Conservation (phyloP, 106 monocot genomes). For the Agapanthus africanus region DNA sequence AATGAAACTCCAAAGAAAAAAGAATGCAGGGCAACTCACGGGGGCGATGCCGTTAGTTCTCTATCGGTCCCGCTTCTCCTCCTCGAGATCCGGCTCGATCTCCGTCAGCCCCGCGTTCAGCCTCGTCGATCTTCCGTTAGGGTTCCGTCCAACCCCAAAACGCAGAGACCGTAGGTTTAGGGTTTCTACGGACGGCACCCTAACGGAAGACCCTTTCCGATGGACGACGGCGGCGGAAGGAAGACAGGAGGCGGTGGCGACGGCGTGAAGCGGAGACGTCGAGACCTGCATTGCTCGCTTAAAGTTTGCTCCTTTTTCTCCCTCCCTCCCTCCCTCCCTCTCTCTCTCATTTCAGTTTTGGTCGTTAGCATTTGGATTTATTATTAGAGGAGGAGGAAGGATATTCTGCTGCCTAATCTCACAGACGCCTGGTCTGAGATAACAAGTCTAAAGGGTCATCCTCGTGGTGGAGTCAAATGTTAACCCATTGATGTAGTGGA, state of each 20-base stretch:
- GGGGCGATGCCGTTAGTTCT: conserved; percentile 52
- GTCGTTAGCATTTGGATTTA: too few species aligned
- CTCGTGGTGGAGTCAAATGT: too few species aligned
- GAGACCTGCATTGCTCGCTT: conserved; percentile 3
- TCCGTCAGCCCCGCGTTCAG: conserved; percentile 51
- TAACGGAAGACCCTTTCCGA: neutral
- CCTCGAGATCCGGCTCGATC: conserved; percentile 80
- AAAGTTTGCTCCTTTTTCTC: too few species aligned
- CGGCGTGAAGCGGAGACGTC: conserved; percentile 15
- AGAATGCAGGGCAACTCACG: conserved; percentile 27
- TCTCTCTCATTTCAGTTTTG: too few species aligned
- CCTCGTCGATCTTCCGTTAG: conserved; percentile 13
- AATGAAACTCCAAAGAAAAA: conserved; percentile 11
- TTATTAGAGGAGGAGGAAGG: too few species aligned
- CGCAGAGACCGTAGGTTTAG: neutral
- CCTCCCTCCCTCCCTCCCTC: too few species aligned
- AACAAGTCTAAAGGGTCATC: too few species aligned
- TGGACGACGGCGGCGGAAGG: neutral
- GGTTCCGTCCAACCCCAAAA: neutral
- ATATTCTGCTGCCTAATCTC: too few species aligned
- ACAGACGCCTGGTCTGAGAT: too few species aligned
- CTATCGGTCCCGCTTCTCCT: conserved; percentile 63
- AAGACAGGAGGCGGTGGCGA: conserved; percentile 2
- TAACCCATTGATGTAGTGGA: too few species aligned
- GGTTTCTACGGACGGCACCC: conserved; percentile 4